Evolutionary conservation across 768 basidiomycete species (phyloP).

Genomic region (Tubosaeta sp.): DNA sequence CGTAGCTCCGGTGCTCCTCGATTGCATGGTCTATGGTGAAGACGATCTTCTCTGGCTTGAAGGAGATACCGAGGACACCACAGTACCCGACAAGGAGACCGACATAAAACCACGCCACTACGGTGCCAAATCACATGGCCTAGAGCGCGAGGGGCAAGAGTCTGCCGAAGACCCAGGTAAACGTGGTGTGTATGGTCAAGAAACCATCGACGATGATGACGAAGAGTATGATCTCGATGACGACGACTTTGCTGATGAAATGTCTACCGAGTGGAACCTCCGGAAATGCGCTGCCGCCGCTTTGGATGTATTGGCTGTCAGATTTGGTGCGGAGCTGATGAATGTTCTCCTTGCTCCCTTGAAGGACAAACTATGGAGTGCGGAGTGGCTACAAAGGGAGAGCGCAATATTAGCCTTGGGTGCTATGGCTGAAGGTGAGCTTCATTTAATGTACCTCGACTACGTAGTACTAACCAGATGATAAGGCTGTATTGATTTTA

Average conservation of each 20-base stretch:
- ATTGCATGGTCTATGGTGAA: slow-evolving; percentile 97
- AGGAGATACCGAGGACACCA: slow-evolving; percentile 83
- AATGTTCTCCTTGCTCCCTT: slow-evolving; percentile 84
- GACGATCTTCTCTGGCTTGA: slow-evolving; percentile 95
- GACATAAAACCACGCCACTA: slow-evolving; percentile 98
- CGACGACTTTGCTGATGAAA: slow-evolving; percentile 88
- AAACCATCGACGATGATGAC: slow-evolving; percentile 78
- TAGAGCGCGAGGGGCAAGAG: slow-evolving; percentile 62
- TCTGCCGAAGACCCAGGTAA: slow-evolving; percentile 36
- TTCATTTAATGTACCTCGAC: background rate
- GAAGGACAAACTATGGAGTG: slow-evolving; percentile 90
- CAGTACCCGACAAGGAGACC: slow-evolving; percentile 86
- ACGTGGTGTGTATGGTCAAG: slow-evolving; percentile 71
- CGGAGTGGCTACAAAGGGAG: slow-evolving; percentile 92
- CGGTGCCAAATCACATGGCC: slow-evolving; percentile 76
- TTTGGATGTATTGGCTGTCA: slow-evolving; percentile 91
- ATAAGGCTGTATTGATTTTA: slow-evolving; percentile 91
- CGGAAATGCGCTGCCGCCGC: slow-evolving; percentile 98
- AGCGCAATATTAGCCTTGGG: slow-evolving; percentile 94
- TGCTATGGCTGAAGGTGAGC: slow-evolving; percentile 95
- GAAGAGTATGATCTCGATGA: slow-evolving; percentile 86
- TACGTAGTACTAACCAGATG: slow-evolving; percentile 6
- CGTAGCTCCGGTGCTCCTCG: slow-evolving; percentile 90
- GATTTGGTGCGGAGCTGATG: slow-evolving; percentile 85
- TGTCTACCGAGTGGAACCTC: slow-evolving; percentile 97